Percentiles rank a stretch among this genome's conserved stretches.
These are phyloP conservation scores for Carex cristatella DNA, from an alignment of 176 grass and related monocot genomes.

Conservation along the genomic window DNA sequence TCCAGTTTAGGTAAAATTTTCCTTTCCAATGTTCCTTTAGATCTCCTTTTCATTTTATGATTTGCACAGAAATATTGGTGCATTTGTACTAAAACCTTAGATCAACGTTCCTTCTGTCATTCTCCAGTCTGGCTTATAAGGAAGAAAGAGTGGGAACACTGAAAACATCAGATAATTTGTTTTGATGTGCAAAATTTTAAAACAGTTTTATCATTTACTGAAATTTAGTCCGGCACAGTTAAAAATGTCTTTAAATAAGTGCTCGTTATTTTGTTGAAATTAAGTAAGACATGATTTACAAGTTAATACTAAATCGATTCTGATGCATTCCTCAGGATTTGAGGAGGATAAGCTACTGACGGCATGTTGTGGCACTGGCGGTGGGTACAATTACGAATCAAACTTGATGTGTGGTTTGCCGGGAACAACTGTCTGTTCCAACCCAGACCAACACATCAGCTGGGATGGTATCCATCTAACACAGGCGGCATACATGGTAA, in stretches of 20 bases:
- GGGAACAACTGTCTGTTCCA: conserved; percentile 6
- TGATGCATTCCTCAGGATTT: conserved; percentile 38
- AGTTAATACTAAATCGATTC: neutral
- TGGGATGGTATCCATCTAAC: conserved; percentile 96
- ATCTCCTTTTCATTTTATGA: neutral
- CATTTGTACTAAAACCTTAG: neutral
- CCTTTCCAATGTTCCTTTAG: no score
- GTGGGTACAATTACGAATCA: conserved; percentile 56
- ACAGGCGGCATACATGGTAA: conserved; percentile 61
- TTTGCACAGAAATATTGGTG: neutral
- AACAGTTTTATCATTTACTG: no score
- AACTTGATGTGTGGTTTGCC: conserved; percentile 49
- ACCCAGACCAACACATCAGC: conserved; percentile 49
- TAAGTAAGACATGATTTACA: neutral
- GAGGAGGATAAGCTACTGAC: conserved; percentile 36
- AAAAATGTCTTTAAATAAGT: neutral
- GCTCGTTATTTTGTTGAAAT: neutral
- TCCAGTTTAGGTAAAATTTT: conserved; percentile 31
- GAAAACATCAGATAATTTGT: no score
- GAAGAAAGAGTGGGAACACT: no score
- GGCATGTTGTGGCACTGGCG: conserved; percentile 62
- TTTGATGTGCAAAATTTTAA: neutral
- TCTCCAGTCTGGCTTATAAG: neutral
- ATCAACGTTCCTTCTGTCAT: neutral
- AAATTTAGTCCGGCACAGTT: no score